A percentile compares a stretch with the other conserved stretches of the same genome.
phyloP scores from a whole-genome alignment of 768 basidiomycete species.

The Macrolepiota dolichaula region DNA sequence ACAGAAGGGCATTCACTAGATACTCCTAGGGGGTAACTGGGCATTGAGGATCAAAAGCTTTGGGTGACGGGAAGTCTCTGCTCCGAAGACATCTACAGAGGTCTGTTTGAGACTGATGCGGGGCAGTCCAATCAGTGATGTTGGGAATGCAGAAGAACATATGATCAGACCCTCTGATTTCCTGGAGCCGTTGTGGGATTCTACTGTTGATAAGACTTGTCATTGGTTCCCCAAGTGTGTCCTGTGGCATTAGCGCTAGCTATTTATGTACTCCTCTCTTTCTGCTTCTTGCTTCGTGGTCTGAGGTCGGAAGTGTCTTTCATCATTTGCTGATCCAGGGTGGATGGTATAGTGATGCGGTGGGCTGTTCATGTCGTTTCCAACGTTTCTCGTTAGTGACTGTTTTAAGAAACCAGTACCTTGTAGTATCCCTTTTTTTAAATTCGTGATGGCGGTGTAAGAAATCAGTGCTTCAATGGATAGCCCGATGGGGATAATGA shows the following conservation, averaged over 20 bases:
- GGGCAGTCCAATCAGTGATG: neutral
- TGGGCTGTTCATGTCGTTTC: no score
- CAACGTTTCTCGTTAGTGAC: no score
- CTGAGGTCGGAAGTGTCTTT: no score
- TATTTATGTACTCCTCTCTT: neutral
- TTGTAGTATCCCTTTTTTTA: no score
- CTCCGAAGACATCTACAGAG: neutral
- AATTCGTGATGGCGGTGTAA: no score
- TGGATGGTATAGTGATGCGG: no score
- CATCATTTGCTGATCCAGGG: no score
- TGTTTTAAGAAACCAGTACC: no score
- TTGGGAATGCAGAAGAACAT: neutral
- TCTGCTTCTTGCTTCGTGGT: no score
- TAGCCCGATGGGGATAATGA: neutral
- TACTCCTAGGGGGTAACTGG: neutral
- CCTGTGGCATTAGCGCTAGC: neutral
- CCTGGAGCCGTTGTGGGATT: neutral
- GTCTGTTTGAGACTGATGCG: neutral
- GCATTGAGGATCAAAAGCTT: neutral
- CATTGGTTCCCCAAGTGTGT: neutral
- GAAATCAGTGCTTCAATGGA: no score
- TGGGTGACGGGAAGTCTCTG: neutral
- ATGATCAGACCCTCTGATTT: neutral
- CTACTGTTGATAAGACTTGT: neutral
- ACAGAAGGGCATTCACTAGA: neutral